These are phyloP conservation scores for Aspergillus candidus DNA, from an alignment of 2,329 filamentous ascomycete species.

Conservation along the genomic window DNA sequence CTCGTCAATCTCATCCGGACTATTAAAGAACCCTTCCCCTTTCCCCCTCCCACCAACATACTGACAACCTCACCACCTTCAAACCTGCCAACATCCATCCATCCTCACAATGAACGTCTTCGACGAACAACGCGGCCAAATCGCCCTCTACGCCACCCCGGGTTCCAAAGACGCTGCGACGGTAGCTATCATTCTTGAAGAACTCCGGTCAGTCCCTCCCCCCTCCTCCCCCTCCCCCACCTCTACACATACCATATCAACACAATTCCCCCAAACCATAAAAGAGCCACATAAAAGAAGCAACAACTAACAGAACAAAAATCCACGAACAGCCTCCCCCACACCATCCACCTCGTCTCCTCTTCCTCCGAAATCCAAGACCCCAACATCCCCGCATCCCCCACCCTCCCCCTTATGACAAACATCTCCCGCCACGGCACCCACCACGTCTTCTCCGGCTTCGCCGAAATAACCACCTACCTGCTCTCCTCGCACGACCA, in stretches of 20 bases:
- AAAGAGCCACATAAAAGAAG: not conserved
- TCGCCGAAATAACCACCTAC: not conserved
- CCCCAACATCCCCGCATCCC: not conserved
- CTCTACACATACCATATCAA: not conserved
- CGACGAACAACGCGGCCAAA: slow-evolving; percentile 2
- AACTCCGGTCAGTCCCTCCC: slow-evolving; percentile 1
- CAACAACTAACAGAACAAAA: not conserved
- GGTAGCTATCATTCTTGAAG: slow-evolving; percentile 4
- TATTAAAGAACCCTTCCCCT: too few species aligned
- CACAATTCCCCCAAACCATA: not conserved
- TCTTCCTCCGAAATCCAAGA: not conserved
- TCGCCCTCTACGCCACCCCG: slow-evolving; percentile 3
- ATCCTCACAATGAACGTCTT: slow-evolving; percentile 9
- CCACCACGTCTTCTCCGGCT: not conserved
- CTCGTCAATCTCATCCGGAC: too few species aligned
- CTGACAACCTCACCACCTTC: too few species aligned
- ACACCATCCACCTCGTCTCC: slow-evolving; percentile 1
- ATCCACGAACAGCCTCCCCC: not conserved
- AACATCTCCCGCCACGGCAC: slow-evolving; percentile 2
- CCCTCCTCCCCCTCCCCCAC: too few species aligned
- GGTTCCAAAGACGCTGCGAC: slow-evolving; percentile 3
- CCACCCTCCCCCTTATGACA: slow-evolving; percentile 1
- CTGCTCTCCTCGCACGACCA: slow-evolving; percentile 5
- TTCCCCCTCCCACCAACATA: too few species aligned
- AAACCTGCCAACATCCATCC: too few species aligned